A percentile compares a stretch with the other conserved stretches of the same genome.
Conservation (phyloP, 495 filamentous ascomycete species). For the Niebla homalea region DNA sequence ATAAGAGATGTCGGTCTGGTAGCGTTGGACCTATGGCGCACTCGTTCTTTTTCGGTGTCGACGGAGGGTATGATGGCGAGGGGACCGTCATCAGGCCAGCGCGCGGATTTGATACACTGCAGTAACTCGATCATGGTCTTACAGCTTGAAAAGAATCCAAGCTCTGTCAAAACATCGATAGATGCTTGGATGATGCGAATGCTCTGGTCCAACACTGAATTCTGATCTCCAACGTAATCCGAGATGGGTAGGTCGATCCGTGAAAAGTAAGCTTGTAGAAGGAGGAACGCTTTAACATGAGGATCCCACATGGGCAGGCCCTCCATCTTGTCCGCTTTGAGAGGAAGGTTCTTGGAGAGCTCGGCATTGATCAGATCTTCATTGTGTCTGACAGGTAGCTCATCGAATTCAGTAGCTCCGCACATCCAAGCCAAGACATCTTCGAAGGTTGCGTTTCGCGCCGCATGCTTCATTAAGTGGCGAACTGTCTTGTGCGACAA, state of each 20-base stretch:
- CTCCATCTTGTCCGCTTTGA: constrained; percentile 48
- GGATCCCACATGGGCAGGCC: constrained; percentile 94
- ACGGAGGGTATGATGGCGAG: constrained; percentile 76
- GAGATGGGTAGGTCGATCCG: constrained; percentile 85
- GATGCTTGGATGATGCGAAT: constrained; percentile 88
- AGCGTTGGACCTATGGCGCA: background rate
- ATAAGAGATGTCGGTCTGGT: constrained; percentile 14
- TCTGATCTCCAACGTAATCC: constrained; percentile 94
- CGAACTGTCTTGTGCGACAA: constrained; percentile 92
- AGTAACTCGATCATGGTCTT: constrained; percentile 72
- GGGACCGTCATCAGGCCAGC: constrained; percentile 76
- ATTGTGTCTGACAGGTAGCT: constrained; percentile 96
- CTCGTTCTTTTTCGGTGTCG: constrained; percentile 27
- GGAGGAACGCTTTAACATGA: constrained; percentile 89
- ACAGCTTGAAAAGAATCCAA: constrained; percentile 63
- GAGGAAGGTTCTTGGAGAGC: constrained; percentile 64
- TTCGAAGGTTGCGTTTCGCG: constrained; percentile 63
- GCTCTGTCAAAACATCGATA: constrained; percentile 87
- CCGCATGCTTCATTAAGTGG: constrained; percentile 61
- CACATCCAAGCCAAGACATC: constrained; percentile 89
- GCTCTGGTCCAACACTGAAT: constrained; percentile 78
- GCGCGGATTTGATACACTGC: constrained; percentile 79
- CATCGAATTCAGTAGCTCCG: constrained; percentile 87
- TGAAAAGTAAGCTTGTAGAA: constrained; percentile 90
- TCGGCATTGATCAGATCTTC: constrained; percentile 97